Evolutionary conservation across 805 yeast genomes (phyloP).

Genomic region (Starmerella geochares): DNA sequence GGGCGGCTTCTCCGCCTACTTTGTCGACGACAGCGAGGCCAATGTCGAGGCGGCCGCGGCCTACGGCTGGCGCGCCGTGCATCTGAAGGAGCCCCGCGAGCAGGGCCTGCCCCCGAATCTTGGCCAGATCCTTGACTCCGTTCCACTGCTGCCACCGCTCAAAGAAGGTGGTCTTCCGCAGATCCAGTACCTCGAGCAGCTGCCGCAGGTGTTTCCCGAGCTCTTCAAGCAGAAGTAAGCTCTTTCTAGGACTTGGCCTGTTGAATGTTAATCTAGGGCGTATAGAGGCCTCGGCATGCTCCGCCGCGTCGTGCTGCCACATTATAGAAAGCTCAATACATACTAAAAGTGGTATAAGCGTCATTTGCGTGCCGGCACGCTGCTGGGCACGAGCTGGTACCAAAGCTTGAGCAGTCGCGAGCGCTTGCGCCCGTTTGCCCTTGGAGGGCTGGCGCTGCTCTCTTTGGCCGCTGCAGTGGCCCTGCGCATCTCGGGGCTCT

Average conservation of each 20-base stretch:
- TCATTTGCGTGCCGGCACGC: not conserved
- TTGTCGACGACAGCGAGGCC: slow-evolving; percentile 76
- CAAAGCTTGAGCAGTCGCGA: slow-evolving; percentile 3
- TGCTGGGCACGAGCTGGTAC: not conserved
- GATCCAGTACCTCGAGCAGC: slow-evolving; percentile 49
- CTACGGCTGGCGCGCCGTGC: slow-evolving; percentile 65
- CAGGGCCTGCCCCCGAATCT: slow-evolving; percentile 40
- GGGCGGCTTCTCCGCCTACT: slow-evolving; percentile 35
- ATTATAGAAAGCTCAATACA: not conserved
- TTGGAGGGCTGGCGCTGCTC: not conserved
- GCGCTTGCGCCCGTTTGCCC: not conserved
- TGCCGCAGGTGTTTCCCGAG: slow-evolving; percentile 44
- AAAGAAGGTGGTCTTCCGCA: slow-evolving; percentile 37
- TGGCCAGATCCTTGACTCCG: slow-evolving; percentile 42
- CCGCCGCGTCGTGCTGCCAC: not conserved
- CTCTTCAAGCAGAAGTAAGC: slow-evolving; percentile 31
- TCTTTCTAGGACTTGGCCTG: not conserved
- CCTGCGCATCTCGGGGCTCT: no score
- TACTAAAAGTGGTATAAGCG: not conserved
- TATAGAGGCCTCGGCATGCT: no score
- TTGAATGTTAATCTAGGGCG: no score
- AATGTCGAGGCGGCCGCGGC: slow-evolving; percentile 65
- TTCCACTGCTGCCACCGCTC: slow-evolving; percentile 41
- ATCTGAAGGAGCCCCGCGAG: slow-evolving; percentile 57
- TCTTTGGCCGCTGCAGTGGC: not conserved